These are phyloP conservation scores for Esteya vermicola DNA, from an alignment of 2,329 filamentous ascomycete genomes.

Conservation along the genomic window DNA sequence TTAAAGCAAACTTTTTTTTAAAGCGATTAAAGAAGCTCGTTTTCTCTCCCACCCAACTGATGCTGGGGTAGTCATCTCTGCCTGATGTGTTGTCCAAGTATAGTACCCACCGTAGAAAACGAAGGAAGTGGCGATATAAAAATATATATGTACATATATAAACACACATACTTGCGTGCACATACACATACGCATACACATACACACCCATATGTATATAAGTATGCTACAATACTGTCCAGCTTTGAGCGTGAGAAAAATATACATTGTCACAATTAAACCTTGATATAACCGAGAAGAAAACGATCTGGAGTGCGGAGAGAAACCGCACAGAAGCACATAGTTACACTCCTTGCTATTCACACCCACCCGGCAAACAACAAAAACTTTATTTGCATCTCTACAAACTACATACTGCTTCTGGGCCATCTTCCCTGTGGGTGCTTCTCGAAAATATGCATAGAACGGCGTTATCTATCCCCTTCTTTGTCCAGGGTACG, in stretches of 20 bases:
- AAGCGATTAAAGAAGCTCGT: conserved; percentile 2
- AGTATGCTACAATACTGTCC: conserved; percentile 2
- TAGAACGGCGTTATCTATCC: too few species aligned
- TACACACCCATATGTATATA: conserved; percentile 2
- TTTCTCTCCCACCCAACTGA: neutral
- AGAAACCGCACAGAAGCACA: too few species aligned
- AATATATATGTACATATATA: neutral
- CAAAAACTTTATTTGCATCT: too few species aligned
- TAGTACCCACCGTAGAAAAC: conserved; percentile 3
- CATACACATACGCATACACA: neutral
- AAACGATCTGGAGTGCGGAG: too few species aligned
- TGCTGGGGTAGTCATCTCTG: conserved; percentile 1
- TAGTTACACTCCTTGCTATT: too few species aligned
- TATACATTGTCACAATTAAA: neutral
- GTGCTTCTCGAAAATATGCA: too few species aligned
- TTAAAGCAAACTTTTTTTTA: neutral
- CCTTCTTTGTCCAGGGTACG: too few species aligned
- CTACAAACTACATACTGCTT: too few species aligned
- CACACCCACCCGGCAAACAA: too few species aligned
- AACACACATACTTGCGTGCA: neutral
- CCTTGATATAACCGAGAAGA: too few species aligned
- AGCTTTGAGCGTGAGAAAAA: neutral
- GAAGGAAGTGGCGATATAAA: conserved; percentile 2
- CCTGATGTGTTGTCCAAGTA: conserved; percentile 7
- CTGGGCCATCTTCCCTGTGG: too few species aligned